These are phyloP conservation scores for Colletotrichum incanum DNA, from an alignment of 2,329 filamentous ascomycete species.

Conservation along the genomic window DNA sequence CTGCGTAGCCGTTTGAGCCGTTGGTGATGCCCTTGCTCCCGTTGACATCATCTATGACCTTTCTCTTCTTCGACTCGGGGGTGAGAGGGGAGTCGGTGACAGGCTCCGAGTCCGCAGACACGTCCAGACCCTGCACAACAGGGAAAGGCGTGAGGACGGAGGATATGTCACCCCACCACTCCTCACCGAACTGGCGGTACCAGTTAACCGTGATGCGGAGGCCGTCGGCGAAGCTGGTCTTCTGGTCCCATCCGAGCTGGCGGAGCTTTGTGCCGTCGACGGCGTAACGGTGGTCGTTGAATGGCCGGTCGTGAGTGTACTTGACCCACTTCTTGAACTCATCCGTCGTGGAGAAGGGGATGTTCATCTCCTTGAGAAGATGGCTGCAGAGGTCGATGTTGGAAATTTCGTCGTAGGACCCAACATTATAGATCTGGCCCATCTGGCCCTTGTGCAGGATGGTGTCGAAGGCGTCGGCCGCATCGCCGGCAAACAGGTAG, in stretches of 20 bases:
- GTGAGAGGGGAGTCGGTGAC: slow-evolving; percentile 52
- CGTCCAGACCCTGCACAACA: slow-evolving; percentile 68
- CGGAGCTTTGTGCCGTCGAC: slow-evolving; percentile 79
- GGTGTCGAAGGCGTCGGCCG: slow-evolving; percentile 86
- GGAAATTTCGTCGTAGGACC: slow-evolving; percentile 83
- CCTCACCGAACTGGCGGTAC: slow-evolving; percentile 77
- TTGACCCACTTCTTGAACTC: slow-evolving; percentile 77
- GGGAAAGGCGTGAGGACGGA: slow-evolving; percentile 80
- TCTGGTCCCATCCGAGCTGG: slow-evolving; percentile 79
- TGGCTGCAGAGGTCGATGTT: slow-evolving; percentile 79
- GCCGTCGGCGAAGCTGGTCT: slow-evolving; percentile 75
- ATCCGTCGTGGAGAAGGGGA: slow-evolving; percentile 65
- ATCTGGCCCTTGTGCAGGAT: slow-evolving; percentile 84
- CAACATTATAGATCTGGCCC: slow-evolving; percentile 87
- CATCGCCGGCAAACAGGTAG: slow-evolving; percentile 85
- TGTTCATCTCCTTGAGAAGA: slow-evolving; percentile 75
- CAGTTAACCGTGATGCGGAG: slow-evolving; percentile 77
- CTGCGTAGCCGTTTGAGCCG: slow-evolving; percentile 34
- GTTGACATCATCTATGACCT: slow-evolving; percentile 37
- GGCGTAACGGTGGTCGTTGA: slow-evolving; percentile 82
- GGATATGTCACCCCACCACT: slow-evolving; percentile 82
- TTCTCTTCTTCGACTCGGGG: slow-evolving; percentile 46
- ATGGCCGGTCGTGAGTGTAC: slow-evolving; percentile 84
- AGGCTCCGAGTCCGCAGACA: slow-evolving; percentile 67
- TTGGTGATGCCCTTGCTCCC: slow-evolving; percentile 36